Evolutionary conservation across 2,329 filamentous ascomycete species (phyloP).

Genomic region (Cladosporium sphaerospermum): DNA sequence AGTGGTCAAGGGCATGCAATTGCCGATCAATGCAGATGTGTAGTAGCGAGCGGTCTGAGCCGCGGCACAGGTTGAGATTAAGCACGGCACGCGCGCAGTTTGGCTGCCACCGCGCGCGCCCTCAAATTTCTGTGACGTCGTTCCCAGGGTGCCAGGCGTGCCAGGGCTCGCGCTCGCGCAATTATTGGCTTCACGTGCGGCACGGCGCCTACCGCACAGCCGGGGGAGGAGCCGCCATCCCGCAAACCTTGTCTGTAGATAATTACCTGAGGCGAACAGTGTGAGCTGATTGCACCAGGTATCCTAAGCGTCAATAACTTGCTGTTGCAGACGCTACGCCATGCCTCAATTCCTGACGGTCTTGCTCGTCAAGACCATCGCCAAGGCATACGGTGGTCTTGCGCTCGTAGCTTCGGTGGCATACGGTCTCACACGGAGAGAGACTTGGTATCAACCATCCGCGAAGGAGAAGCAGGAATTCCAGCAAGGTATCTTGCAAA

Average conservation of each 20-base stretch:
- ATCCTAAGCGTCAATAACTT: too few relatives aligned
- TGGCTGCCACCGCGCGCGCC: background rate
- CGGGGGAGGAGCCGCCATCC: too few relatives aligned
- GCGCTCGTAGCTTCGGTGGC: background rate
- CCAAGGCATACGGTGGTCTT: background rate
- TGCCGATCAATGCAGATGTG: too few relatives aligned
- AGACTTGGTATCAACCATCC: background rate
- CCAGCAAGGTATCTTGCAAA: background rate
- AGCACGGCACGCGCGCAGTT: background rate
- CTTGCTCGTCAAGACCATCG: background rate
- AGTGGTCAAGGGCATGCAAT: background rate
- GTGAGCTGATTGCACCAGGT: too few relatives aligned
- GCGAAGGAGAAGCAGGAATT: background rate
- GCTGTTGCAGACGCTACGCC: too few relatives aligned
- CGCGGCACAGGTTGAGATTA: background rate
- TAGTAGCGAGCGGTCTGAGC: conserved; percentile 1
- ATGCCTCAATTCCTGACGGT: background rate
- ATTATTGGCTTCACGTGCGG: too few relatives aligned
- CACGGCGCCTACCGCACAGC: too few relatives aligned
- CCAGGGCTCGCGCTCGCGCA: background rate
- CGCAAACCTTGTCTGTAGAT: too few relatives aligned
- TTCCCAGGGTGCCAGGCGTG: too few relatives aligned
- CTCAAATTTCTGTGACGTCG: background rate
- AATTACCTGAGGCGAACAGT: too few relatives aligned
- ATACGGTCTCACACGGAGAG: background rate